These are phyloP conservation scores for Trypanosoma boissoni DNA, from an alignment of 208 protist species.

Conservation along the genomic window DNA sequence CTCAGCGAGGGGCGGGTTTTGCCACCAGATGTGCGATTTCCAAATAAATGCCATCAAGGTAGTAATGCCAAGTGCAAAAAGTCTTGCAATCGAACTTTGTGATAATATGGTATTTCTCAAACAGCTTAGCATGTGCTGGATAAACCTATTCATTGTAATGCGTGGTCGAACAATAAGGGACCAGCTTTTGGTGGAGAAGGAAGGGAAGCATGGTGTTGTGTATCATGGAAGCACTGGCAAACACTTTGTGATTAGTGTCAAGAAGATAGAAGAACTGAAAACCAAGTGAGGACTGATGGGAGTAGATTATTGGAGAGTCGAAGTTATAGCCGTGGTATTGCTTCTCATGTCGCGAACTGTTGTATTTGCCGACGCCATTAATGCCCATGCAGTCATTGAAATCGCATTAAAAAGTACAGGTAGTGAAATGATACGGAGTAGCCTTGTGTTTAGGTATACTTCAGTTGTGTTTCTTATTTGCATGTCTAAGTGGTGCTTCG, in stretches of 20 bases:
- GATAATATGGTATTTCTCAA: background rate
- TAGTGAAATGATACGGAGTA: background rate
- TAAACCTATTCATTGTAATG: background rate
- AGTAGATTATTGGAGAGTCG: background rate
- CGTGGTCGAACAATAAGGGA: background rate
- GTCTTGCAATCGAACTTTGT: constrained; percentile 10
- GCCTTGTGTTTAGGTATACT: constrained; percentile 16
- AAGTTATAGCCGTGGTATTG: constrained; percentile 17
- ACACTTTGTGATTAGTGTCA: background rate
- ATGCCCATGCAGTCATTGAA: constrained; percentile 11
- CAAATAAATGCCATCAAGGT: constrained; percentile 41
- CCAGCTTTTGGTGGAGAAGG: too few relatives aligned
- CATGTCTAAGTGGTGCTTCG: constrained; percentile 19
- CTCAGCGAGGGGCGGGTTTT: constrained; percentile 80
- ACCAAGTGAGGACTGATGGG: background rate
- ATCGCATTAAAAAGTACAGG: background rate
- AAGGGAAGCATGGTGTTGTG: too few relatives aligned
- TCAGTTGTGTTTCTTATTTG: constrained; percentile 23
- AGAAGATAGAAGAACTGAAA: constrained; percentile 6
- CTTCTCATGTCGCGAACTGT: constrained; percentile 23
- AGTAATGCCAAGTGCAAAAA: constrained; percentile 47
- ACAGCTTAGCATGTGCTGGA: constrained; percentile 26
- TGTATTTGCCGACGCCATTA: constrained; percentile 32
- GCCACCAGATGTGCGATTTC: constrained; percentile 36
- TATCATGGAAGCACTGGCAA: too few relatives aligned